A percentile compares a stretch with the other conserved stretches of the same genome.
Conservation (phyloP, 768 basidiomycete genomes). For the Lactarius psammicola region DNA sequence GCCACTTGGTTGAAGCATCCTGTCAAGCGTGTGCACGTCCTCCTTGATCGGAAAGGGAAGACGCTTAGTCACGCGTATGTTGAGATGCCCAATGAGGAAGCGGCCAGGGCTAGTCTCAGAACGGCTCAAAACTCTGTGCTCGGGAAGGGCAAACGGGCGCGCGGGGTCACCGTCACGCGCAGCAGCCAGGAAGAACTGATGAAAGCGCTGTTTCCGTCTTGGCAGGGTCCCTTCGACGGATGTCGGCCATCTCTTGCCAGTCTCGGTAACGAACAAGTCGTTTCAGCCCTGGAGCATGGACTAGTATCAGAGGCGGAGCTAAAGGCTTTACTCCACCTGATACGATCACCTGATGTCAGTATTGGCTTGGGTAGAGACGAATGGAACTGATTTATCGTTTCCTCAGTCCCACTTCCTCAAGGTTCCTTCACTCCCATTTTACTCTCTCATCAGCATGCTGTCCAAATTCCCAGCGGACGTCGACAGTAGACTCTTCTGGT, state of each 20-base stretch:
- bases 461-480: slow-evolving; percentile 76
- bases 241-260: slow-evolving; percentile 65
- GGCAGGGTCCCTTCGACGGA: slow-evolving; percentile 74
- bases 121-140: slow-evolving; percentile 60
- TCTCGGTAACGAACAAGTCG: slow-evolving; percentile 55
- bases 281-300: slow-evolving; percentile 60
- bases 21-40: slow-evolving; percentile 67
- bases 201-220: slow-evolving; percentile 77
- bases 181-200: slow-evolving; percentile 81
- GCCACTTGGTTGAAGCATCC: slow-evolving; percentile 68
- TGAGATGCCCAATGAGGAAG: slow-evolving; percentile 60
- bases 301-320: slow-evolving; percentile 68
- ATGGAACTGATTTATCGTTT: not conserved
- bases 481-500: slow-evolving; percentile 78
- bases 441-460: slow-evolving; percentile 70
- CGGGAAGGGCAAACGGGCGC: slow-evolving; percentile 72
- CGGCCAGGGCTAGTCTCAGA: slow-evolving; percentile 66
- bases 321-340: slow-evolving; percentile 61
- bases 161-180: slow-evolving; percentile 81
- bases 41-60: slow-evolving; percentile 79
- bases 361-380: not conserved
- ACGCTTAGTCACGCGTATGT: slow-evolving; percentile 83
- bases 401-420: slow-evolving; percentile 81
- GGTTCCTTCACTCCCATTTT: slow-evolving; percentile 77
- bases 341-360: slow-evolving; percentile 74